These are phyloP conservation scores for Debaryomyces tyrocola DNA, from an alignment of 805 yeast species.

Conservation along the genomic window DNA sequence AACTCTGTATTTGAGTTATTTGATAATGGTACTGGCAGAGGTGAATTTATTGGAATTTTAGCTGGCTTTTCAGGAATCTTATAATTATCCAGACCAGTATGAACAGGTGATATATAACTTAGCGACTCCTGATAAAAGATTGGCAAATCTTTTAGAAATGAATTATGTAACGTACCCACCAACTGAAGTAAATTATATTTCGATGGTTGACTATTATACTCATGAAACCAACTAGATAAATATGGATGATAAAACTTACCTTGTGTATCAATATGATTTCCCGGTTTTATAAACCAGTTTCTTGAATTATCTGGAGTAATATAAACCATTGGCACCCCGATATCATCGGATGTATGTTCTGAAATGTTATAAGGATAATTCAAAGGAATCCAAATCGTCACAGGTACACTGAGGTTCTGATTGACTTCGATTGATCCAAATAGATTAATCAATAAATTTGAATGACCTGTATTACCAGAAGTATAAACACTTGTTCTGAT, in stretches of 20 bases:
- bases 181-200: conserved; percentile 31
- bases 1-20: background rate
- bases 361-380: conserved; percentile 53
- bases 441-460: conserved; percentile 60
- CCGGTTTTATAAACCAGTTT: conserved; percentile 50
- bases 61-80: conserved; percentile 16
- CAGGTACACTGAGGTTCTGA: conserved; percentile 38
- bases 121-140: conserved; percentile 35
- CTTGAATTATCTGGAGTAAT: conserved; percentile 52
- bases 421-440: conserved; percentile 53
- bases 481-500: conserved; percentile 64
- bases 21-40: background rate
- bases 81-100: background rate
- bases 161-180: conserved; percentile 26
- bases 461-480: conserved; percentile 54
- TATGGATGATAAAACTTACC: conserved; percentile 74
- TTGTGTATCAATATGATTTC: conserved; percentile 65
- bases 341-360: conserved; percentile 11
- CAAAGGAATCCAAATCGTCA: conserved; percentile 76
- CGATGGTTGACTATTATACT: conserved; percentile 9
- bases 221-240: conserved; percentile 54
- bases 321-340: conserved; percentile 61
- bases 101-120: background rate
- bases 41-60: conserved; percentile 7
- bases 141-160: conserved; percentile 46